Evolutionary conservation across 139 green algal species (phyloP).

Genomic region (Volvox reticuliferus): DNA sequence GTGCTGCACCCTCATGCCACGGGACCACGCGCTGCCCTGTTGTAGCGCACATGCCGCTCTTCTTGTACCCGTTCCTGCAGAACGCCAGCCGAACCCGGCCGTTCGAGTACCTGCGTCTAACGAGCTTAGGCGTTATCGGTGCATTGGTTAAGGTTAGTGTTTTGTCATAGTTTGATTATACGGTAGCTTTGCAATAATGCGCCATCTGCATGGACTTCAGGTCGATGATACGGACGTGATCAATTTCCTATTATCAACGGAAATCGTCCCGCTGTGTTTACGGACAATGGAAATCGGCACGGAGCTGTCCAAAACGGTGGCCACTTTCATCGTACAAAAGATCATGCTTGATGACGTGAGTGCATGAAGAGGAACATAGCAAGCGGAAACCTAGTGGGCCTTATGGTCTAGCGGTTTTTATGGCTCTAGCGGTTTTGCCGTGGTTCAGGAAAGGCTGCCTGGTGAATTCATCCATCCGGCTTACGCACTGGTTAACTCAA

Average conservation of each 20-base stretch:
- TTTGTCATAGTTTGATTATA: too few relatives aligned
- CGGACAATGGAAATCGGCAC: conserved; percentile 99
- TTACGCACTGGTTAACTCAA: too few relatives aligned
- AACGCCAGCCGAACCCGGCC: conserved; percentile 95
- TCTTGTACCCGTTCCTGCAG: conserved; percentile 99
- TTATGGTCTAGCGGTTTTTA: too few relatives aligned
- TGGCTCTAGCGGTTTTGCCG: too few relatives aligned
- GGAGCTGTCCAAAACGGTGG: conserved; percentile 99
- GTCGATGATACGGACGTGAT: conserved; percentile 99
- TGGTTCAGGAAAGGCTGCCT: too few relatives aligned
- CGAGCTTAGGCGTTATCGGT: conserved; percentile 96
- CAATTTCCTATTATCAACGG: conserved; percentile 98
- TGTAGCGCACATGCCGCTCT: conserved; percentile 97
- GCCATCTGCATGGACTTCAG: conserved; percentile 33
- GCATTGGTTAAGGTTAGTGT: conserved; percentile 93
- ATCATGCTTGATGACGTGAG: conserved; percentile 96
- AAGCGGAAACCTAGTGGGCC: too few relatives aligned
- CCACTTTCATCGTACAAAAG: conserved; percentile 99
- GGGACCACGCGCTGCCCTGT: neutral
- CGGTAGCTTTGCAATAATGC: too few relatives aligned
- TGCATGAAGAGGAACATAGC: neutral
- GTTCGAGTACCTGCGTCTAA: conserved; percentile 99
- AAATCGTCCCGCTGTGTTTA: conserved; percentile 99
- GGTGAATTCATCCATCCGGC: too few relatives aligned
- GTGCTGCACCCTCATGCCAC: too few relatives aligned